phyloP scores from a whole-genome alignment of 192 early-diverging fungal genomes.

The Dimargaris cristalligena region DNA sequence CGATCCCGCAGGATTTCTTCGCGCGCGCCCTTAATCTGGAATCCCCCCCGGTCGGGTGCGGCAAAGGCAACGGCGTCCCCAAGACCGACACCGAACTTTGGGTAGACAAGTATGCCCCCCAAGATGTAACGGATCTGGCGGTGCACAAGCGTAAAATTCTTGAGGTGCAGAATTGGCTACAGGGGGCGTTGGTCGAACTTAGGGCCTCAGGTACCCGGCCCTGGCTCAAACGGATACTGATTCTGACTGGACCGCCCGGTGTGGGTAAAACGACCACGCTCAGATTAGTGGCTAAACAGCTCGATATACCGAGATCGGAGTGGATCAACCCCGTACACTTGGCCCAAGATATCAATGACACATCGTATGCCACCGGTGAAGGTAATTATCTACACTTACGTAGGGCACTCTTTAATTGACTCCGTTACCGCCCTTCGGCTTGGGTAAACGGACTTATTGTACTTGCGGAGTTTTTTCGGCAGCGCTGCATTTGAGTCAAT shows the following conservation, averaged over 20 bases:
- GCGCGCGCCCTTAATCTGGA: too few relatives aligned
- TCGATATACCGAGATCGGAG: conserved; percentile 35
- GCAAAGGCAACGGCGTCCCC: too few relatives aligned
- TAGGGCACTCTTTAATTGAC: too few relatives aligned
- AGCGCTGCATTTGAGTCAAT: too few relatives aligned
- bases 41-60: too few relatives aligned
- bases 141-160: conserved; percentile 29
- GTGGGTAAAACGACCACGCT: conserved; percentile 44
- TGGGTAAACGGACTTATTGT: too few relatives aligned
- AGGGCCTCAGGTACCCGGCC: neutral
- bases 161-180: conserved; percentile 39
- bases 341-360: neutral
- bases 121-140: conserved; percentile 28
- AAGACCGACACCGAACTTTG: too few relatives aligned
- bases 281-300: conserved; percentile 31
- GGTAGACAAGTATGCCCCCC: too few relatives aligned
- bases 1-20: too few relatives aligned
- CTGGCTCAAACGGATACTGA: conserved; percentile 26
- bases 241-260: conserved; percentile 46
- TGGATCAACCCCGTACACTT: conserved; percentile 39
- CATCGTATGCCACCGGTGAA: neutral
- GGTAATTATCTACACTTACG: too few relatives aligned
- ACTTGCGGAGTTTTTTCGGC: too few relatives aligned
- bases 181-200: conserved; percentile 17
- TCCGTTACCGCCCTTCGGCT: too few relatives aligned